These are phyloP conservation scores for Copromyces sp. DNA, from an alignment of 495 filamentous ascomycete genomes.

Conservation along the genomic window DNA sequence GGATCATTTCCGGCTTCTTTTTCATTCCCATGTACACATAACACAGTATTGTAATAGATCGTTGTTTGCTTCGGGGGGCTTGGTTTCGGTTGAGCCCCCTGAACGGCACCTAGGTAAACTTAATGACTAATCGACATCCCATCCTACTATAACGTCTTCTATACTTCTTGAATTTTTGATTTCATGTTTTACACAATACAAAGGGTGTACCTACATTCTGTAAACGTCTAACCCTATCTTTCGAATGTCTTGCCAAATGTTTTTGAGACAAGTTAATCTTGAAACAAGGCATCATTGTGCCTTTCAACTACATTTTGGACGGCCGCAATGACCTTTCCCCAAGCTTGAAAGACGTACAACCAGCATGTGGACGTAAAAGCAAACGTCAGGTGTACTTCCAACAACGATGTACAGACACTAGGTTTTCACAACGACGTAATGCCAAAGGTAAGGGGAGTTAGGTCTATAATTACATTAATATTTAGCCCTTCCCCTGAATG, in stretches of 20 bases:
- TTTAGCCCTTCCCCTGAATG: background rate
- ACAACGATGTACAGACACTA: background rate
- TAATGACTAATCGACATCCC: background rate
- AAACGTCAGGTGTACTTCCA: background rate
- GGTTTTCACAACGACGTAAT: background rate
- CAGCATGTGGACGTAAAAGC: background rate
- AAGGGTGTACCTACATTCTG: background rate
- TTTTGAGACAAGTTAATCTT: background rate
- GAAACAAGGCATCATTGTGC: background rate
- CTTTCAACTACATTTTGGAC: background rate
- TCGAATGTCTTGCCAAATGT: too few relatives aligned
- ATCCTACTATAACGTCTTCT: background rate
- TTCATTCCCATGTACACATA: background rate
- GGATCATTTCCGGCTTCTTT: background rate
- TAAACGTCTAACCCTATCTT: background rate
- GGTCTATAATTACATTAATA: background rate
- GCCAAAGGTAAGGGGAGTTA: background rate
- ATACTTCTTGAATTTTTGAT: background rate
- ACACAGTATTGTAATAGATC: background rate
- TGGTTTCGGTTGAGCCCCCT: background rate
- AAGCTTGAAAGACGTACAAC: background rate
- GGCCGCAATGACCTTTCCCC: background rate
- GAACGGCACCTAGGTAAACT: background rate
- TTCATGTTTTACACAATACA: background rate
- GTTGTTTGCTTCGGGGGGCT: background rate